Percentiles rank a stretch among this genome's conserved stretches.
Conservation (phyloP, 208 protist species). For the Wallacemonas rigidus region DNA sequence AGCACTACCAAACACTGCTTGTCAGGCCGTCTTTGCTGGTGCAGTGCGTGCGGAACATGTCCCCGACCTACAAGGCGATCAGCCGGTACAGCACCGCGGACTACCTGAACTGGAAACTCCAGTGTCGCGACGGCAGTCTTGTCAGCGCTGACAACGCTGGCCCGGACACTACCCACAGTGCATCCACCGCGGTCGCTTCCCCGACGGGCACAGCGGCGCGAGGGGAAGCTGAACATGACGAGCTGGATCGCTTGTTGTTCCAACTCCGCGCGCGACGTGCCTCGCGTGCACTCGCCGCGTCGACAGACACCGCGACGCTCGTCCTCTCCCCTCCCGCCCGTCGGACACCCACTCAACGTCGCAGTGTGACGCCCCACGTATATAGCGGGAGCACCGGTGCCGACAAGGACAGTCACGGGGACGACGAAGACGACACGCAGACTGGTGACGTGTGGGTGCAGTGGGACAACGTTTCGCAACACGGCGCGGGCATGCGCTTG, state of each 20-base stretch:
- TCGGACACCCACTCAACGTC: neutral
- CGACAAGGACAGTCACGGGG: neutral
- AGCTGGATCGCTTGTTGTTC: conserved; percentile 9
- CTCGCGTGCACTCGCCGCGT: neutral
- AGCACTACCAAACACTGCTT: conserved; percentile 61
- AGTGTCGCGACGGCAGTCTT: no score
- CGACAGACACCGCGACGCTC: no score
- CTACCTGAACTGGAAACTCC: neutral
- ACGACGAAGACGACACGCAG: neutral
- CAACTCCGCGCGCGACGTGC: neutral
- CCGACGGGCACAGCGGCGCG: no score
- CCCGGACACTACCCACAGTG: neutral
- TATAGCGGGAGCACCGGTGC: neutral
- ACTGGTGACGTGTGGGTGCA: conserved; percentile 44
- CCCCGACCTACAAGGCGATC: conserved; percentile 27
- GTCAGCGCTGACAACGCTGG: neutral
- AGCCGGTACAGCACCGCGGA: conserved; percentile 36
- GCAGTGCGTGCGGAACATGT: conserved; percentile 73
- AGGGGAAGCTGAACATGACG: neutral
- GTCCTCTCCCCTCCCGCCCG: neutral
- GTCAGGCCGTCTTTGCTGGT: conserved; percentile 53
- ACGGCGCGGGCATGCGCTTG: conserved; percentile 49
- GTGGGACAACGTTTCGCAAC: conserved; percentile 67
- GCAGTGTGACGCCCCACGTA: no score
- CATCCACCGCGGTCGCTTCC: neutral